Base-by-base conservation (phyloP, 805 yeast genomes). In the Yarrowia hollandica region DNA sequence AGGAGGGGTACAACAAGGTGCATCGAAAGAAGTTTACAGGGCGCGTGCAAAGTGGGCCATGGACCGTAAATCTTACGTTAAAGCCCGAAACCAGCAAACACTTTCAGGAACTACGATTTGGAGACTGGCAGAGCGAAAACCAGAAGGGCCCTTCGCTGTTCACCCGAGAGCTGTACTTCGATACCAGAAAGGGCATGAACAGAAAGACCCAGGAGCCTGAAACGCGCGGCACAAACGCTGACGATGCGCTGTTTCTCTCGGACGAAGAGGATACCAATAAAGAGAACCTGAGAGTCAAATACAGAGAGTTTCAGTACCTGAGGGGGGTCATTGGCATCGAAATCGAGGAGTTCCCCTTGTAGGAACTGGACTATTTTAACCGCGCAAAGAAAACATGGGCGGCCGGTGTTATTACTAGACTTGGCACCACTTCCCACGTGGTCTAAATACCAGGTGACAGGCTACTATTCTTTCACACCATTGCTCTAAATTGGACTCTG, bases 271-370 rank as follows among this genome's bases (percentile, higher is more conserved):
- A 52, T 4, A 14, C 21, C 26, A 18, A 23, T 25, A 52, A 52
- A 14, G 58, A 52, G 28, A 52, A 52, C 16, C 44, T 52, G 18
- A 39, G 58, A n/a, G 42, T 35, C 26, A 34, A 21, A 23, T 52
- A 52, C 34, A 19, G n/a, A 25, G 33, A 23, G 34, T 23, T 35
- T 16, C 31, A 25, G 26, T 52, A 28, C 12, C 18, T 52, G 10
- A 8, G 44, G 8, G 58, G 58, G 5, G 35, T 18, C 11, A 14
- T 52, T 18, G 35, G n/a, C 8, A 14, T 52, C 3, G 44, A 16
- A 4, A 28, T 52, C 7, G 18, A 15, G 14, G 44, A 25, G n/a
- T 52, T 52, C 8, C 58, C 58, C 6, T 12, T 52, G 8, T 28
- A 22, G 18, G 5, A 11, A 31, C 10, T 15, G n/a, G n/a, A n/a